Percentiles rank a stretch among this genome's conserved stretches.
These are phyloP conservation scores for Cercospora sojina DNA, from an alignment of 2,329 filamentous ascomycete genomes.

Conservation along the genomic window DNA sequence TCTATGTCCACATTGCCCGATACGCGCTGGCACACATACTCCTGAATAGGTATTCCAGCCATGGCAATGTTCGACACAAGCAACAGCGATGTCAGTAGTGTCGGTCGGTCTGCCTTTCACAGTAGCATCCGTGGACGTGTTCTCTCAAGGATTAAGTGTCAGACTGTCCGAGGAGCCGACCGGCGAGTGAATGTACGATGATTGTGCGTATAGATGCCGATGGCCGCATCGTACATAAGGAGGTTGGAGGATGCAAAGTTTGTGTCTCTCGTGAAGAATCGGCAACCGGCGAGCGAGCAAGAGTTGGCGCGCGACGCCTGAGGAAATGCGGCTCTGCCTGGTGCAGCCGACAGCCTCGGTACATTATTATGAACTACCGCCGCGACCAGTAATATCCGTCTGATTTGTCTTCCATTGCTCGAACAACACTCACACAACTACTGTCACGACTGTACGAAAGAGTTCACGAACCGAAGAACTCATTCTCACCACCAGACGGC, in stretches of 20 bases:
- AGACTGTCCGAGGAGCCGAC: background rate
- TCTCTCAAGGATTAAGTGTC: background rate
- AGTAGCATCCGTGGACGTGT: background rate
- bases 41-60: background rate
- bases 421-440: background rate
- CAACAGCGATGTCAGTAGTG: background rate
- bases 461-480: background rate
- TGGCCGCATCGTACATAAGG: background rate
- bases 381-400: slow-evolving; percentile 15
- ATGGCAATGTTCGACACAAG: background rate
- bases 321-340: background rate
- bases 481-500: background rate
- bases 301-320: background rate
- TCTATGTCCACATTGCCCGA: background rate
- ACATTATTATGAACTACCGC: background rate
- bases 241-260: background rate
- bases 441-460: background rate
- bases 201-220: background rate
- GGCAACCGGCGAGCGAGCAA: background rate
- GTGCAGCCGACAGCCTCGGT: slow-evolving; percentile 9
- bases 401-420: slow-evolving; percentile 14
- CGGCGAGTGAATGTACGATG: background rate
- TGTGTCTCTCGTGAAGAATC: background rate
- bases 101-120: background rate
- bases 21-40: background rate